These are phyloP conservation scores for Starmerella apis DNA, from an alignment of 805 yeast species.

Conservation along the genomic window DNA sequence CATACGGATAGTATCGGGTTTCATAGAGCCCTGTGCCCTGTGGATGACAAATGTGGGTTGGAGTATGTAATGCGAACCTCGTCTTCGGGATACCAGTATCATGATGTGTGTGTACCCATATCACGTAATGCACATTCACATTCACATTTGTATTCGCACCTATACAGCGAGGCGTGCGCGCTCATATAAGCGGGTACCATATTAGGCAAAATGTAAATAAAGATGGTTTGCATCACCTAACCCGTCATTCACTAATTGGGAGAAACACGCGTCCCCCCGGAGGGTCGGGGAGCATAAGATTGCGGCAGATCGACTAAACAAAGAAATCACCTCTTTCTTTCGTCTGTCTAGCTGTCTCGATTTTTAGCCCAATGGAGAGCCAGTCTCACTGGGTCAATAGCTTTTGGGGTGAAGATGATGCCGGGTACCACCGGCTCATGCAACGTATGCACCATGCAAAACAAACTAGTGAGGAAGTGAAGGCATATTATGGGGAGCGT, in stretches of 20 bases:
- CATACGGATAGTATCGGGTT: not conserved
- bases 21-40: conserved; percentile 4
- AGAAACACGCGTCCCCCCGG: conserved; percentile 1
- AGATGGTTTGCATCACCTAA: not conserved
- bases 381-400: conserved; percentile 29
- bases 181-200: conserved; percentile 1
- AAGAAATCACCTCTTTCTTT: not conserved
- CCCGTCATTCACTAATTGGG: not conserved
- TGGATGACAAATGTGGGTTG: not conserved
- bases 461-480: conserved; percentile 45
- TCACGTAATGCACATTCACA: too few relatives aligned
- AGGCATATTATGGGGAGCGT: conserved; percentile 42
- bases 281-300: not conserved
- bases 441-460: conserved; percentile 50
- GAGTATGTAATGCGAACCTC: too few relatives aligned
- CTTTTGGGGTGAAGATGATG: conserved; percentile 49
- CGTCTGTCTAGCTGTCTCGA: not conserved
- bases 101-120: not conserved
- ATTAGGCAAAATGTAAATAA: not conserved
- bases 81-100: not conserved
- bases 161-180: not conserved
- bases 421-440: conserved; percentile 47
- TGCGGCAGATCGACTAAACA: not conserved
- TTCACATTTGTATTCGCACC: too few relatives aligned
- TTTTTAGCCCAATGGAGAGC: conserved; percentile 6